These are phyloP conservation scores for Salvia splendens DNA, from an alignment of 257 asterid genomes.

Conservation along the genomic window DNA sequence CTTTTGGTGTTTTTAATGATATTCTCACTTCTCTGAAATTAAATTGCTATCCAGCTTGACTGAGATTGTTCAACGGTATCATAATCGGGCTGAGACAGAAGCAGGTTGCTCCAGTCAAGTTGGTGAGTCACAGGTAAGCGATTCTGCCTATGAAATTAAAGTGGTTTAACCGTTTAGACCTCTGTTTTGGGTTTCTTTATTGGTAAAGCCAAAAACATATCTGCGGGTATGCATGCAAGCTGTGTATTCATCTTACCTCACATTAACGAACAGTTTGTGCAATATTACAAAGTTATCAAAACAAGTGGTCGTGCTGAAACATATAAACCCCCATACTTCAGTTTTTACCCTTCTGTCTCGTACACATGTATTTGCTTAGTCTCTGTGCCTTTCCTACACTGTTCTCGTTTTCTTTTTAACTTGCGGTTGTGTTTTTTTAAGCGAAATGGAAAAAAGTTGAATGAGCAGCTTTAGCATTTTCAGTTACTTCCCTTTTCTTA, in stretches of 20 bases:
- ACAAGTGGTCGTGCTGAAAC: neutral
- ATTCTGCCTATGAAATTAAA: neutral
- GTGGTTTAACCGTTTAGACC: neutral
- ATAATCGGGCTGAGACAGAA: slow-evolving; percentile 19
- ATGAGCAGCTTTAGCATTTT: too few relatives aligned
- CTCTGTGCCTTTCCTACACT: too few relatives aligned
- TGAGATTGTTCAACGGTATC: slow-evolving; percentile 34
- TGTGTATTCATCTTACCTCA: neutral
- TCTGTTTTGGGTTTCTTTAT: too few relatives aligned
- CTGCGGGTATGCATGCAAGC: neutral
- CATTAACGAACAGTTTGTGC: neutral
- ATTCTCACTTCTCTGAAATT: slow-evolving; percentile 16
- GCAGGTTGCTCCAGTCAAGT: slow-evolving; percentile 24
- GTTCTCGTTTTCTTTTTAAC: too few relatives aligned
- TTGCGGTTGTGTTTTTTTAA: too few relatives aligned
- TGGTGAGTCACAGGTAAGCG: slow-evolving; percentile 27
- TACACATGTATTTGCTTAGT: too few relatives aligned
- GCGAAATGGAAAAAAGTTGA: too few relatives aligned
- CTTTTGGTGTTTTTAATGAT: neutral
- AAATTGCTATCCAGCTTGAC: slow-evolving; percentile 29
- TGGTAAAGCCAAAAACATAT: neutral
- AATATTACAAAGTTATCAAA: neutral
- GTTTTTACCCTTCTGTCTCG: too few relatives aligned
- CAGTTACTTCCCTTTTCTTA: too few relatives aligned
- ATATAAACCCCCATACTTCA: too few relatives aligned